These are phyloP conservation scores for Cordyceps militaris DNA, from an alignment of 2,329 filamentous ascomycete species.

Conservation along the genomic window DNA sequence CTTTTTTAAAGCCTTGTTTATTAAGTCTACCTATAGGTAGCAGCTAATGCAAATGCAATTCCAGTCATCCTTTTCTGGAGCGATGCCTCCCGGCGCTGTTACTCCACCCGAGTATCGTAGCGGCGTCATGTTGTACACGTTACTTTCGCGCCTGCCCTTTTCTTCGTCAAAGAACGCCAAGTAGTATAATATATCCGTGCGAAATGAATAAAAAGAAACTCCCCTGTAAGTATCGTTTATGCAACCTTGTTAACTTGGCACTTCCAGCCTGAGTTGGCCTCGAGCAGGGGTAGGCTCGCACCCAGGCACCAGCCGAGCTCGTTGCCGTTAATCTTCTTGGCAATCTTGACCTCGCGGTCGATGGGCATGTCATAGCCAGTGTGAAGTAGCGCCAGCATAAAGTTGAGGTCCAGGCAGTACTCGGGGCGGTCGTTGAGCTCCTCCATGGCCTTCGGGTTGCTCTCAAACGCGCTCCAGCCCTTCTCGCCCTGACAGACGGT, in stretches of 20 bases:
- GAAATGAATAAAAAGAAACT: conserved; percentile 12
- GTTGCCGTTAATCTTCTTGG: conserved; percentile 97
- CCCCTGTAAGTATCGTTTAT: conserved; percentile 24
- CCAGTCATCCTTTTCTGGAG: neutral
- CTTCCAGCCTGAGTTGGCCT: conserved; percentile 77
- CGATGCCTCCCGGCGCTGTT: neutral
- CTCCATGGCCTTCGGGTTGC: conserved; percentile 67
- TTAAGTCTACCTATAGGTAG: conserved; percentile 2
- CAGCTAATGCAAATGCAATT: neutral
- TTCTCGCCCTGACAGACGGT: conserved; percentile 75
- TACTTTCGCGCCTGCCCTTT: neutral
- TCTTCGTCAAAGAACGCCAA: neutral
- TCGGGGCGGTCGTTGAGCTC: conserved; percentile 80
- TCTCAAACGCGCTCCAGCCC: conserved; percentile 74
- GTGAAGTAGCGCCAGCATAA: conserved; percentile 88
- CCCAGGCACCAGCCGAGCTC: conserved; percentile 97
- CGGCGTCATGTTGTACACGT: neutral
- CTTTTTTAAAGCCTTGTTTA: neutral
- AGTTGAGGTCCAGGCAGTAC: conserved; percentile 91
- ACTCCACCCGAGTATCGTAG: neutral
- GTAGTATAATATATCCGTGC: neutral
- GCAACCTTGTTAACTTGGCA: conserved; percentile 72
- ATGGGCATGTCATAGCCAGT: conserved; percentile 98
- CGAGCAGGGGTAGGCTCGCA: conserved; percentile 81
- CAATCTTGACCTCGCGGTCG: conserved; percentile 91